A percentile compares a stretch with the other conserved stretches of the same genome.
Conservation (phyloP, 768 basidiomycete species). For the Termitomyces sp. region DNA sequence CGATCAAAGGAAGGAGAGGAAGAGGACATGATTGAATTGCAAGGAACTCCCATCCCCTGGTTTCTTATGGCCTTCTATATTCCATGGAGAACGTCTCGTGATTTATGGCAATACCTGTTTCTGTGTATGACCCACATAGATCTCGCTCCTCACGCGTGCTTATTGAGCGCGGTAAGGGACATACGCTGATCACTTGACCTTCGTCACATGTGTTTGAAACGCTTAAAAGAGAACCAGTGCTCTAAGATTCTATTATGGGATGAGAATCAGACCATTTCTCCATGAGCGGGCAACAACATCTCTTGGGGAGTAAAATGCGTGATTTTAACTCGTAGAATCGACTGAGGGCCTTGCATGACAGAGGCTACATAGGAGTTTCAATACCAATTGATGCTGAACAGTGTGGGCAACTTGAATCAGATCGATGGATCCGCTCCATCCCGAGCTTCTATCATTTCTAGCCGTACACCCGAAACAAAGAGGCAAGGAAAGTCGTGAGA, state of each 20-base stretch:
- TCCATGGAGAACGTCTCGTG: not conserved
- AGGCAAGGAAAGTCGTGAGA: not conserved
- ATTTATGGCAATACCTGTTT: not conserved
- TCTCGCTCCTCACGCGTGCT: not conserved
- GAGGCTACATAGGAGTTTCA: not conserved
- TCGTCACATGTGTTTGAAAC: not conserved
- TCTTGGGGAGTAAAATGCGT: not conserved
- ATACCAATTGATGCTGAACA: not conserved
- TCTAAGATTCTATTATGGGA: too few relatives aligned
- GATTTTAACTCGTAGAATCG: not conserved
- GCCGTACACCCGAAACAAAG: not conserved
- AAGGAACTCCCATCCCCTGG: not conserved
- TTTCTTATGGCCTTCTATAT: not conserved
- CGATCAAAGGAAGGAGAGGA: not conserved
- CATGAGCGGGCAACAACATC: not conserved
- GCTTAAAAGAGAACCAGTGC: not conserved
- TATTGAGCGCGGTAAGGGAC: not conserved
- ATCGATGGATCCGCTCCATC: not conserved
- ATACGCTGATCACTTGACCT: not conserved
- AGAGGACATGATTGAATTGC: not conserved
- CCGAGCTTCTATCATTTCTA: not conserved
- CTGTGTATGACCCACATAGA: not conserved
- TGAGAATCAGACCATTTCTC: not conserved
- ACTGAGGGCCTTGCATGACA: not conserved
- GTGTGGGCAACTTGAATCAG: not conserved